phyloP scores from a whole-genome alignment of 2,329 filamentous ascomycete genomes.

The Neophaeococcomyces aloes region DNA sequence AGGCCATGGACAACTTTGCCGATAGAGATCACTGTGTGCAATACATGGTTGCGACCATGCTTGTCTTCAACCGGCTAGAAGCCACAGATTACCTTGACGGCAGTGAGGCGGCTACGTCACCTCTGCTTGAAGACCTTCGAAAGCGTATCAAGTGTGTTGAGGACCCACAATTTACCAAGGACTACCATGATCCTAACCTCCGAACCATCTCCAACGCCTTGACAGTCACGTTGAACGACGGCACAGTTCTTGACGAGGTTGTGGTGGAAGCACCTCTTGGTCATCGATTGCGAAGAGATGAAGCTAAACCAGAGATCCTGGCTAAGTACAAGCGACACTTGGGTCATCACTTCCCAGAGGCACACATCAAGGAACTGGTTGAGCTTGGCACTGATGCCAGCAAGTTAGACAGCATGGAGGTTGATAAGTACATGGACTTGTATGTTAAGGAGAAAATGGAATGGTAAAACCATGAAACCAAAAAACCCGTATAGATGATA shows the following conservation, averaged over 20 bases:
- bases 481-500: too few species aligned
- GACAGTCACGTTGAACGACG: conserved; percentile 89
- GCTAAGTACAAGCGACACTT: conserved; percentile 93
- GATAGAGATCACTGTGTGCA: conserved; percentile 99
- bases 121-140: conserved; percentile 80
- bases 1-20: conserved; percentile 99
- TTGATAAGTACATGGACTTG: conserved; percentile 90
- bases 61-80: conserved; percentile 85
- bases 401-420: conserved; percentile 66
- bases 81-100: conserved; percentile 91
- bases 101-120: conserved; percentile 79
- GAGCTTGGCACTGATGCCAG: conserved; percentile 65
- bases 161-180: conserved; percentile 83
- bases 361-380: conserved; percentile 71
- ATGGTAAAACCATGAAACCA: conserved; percentile 23
- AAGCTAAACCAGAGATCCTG: conserved; percentile 95
- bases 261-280: conserved; percentile 90
- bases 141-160: conserved; percentile 94
- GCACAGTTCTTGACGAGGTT: conserved; percentile 80
- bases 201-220: conserved; percentile 96
- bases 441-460: conserved; percentile 51
- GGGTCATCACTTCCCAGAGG: conserved; percentile 66
- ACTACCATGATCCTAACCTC: conserved; percentile 90
- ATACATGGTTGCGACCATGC: conserved; percentile 96
- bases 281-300: conserved; percentile 79